Percentiles rank a stretch among this genome's conserved stretches.
Evolutionary conservation across 202 grass and related monocot genomes (phyloP).

Genomic region (Panicum hallii): DNA sequence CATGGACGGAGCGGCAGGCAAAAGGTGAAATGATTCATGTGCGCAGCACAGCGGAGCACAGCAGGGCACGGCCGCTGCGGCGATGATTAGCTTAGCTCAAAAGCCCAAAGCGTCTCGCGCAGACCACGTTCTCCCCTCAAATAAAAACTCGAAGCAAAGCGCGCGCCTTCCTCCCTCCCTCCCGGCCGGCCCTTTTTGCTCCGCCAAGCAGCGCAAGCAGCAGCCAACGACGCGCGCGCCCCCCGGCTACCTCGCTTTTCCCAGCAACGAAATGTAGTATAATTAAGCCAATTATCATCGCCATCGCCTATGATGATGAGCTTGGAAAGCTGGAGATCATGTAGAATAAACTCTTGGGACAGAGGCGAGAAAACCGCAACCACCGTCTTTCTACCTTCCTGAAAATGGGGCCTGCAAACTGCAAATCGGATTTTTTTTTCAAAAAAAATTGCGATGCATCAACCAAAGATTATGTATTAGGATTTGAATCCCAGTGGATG

Average conservation of each 20-base stretch:
- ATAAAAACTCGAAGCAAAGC: not conserved
- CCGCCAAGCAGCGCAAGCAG: conserved; percentile 36
- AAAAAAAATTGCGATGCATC: no score
- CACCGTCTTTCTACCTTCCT: not conserved
- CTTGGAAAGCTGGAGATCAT: not conserved
- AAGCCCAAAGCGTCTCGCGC: conserved; percentile 48
- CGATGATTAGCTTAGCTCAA: conserved; percentile 43
- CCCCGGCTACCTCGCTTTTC: conserved; percentile 48
- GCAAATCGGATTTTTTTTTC: not conserved
- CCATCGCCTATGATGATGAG: conserved; percentile 21
- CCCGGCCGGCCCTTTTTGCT: conserved; percentile 14
- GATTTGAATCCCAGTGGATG: not conserved
- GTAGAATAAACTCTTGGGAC: not conserved
- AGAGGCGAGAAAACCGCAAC: not conserved
- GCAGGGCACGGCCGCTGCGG: not conserved
- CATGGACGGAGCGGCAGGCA: not conserved
- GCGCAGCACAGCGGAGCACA: not conserved
- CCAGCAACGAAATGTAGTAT: conserved; percentile 27
- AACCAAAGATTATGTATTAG: not conserved
- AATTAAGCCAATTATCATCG: not conserved
- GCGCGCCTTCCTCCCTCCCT: not conserved
- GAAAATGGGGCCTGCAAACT: not conserved
- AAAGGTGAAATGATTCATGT: conserved; percentile 41
- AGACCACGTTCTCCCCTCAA: conserved; percentile 57
- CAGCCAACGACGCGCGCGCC: conserved; percentile 8